Conservation (phyloP, 2,329 filamentous ascomycete species). For the Cytospora piceae region DNA sequence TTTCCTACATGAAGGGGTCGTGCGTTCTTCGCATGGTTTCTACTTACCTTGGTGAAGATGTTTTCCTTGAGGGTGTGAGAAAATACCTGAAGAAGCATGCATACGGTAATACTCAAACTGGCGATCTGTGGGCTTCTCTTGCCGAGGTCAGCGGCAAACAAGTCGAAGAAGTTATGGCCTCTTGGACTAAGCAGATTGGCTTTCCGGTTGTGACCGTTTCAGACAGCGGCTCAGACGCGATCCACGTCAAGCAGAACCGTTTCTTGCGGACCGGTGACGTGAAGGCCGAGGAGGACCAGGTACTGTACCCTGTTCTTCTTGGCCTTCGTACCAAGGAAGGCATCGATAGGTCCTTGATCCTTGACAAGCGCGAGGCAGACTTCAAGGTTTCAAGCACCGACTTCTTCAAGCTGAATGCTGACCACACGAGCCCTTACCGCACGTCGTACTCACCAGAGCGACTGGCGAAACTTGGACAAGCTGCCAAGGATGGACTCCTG, state of each 20-base stretch:
- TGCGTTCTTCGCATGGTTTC: slow-evolving; percentile 97
- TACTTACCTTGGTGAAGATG: slow-evolving; percentile 88
- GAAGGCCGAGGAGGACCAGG: slow-evolving; percentile 88
- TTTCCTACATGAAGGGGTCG: slow-evolving; percentile 96
- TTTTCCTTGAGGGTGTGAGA: slow-evolving; percentile 89
- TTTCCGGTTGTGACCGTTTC: slow-evolving; percentile 90
- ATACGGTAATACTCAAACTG: slow-evolving; percentile 92
- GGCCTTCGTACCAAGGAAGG: slow-evolving; percentile 84
- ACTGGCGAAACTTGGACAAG: slow-evolving; percentile 83
- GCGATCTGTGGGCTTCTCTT: slow-evolving; percentile 87
- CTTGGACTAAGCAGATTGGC: slow-evolving; percentile 96
- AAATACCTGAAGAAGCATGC: slow-evolving; percentile 93
- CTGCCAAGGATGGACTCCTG: slow-evolving; percentile 78
- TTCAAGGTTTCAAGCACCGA: slow-evolving; percentile 79
- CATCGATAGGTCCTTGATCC: slow-evolving; percentile 74
- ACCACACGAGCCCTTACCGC: slow-evolving; percentile 90
- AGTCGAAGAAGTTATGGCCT: slow-evolving; percentile 86
- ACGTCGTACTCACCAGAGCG: slow-evolving; percentile 85
- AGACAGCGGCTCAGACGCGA: slow-evolving; percentile 70
- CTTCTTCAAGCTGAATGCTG: slow-evolving; percentile 96
- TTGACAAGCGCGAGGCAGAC: slow-evolving; percentile 71
- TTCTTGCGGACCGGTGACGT: slow-evolving; percentile 92
- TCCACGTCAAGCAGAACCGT: slow-evolving; percentile 91
- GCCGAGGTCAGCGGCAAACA: slow-evolving; percentile 89
- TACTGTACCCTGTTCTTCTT: slow-evolving; percentile 87